Conservation (phyloP, 2,329 filamentous ascomycete genomes). For the Aspergillus versicolor region DNA sequence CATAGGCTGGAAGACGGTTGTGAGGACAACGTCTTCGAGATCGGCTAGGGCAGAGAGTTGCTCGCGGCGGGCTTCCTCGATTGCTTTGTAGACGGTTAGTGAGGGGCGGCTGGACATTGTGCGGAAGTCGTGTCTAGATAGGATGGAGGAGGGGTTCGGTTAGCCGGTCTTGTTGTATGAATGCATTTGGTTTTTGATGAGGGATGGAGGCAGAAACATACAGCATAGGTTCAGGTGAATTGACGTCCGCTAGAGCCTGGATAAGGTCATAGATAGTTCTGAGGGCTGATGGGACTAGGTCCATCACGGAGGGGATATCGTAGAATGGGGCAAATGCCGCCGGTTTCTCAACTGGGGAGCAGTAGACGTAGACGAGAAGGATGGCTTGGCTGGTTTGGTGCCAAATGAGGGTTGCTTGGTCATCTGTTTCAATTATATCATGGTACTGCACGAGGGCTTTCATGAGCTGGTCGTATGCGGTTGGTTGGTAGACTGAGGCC, state of each 20-base stretch:
- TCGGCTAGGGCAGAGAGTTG: slow-evolving; percentile 3
- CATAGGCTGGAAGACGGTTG: slow-evolving; percentile 9
- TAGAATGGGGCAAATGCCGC: slow-evolving; percentile 9
- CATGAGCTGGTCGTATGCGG: slow-evolving; percentile 3
- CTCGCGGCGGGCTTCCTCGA: slow-evolving; percentile 1
- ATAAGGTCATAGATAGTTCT: slow-evolving; percentile 11
- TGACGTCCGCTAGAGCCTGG: background rate
- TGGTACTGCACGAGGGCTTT: slow-evolving; percentile 15
- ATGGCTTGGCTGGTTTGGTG: slow-evolving; percentile 9
- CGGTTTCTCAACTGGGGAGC: slow-evolving; percentile 7
- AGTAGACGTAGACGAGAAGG: slow-evolving; percentile 11
- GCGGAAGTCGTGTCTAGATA: background rate
- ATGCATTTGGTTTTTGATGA: background rate
- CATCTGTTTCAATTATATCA: slow-evolving; percentile 10
- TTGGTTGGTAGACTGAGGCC: slow-evolving; percentile 7
- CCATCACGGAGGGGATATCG: slow-evolving; percentile 4
- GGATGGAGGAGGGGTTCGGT: background rate
- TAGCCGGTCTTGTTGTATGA: too few species aligned
- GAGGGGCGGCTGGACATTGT: slow-evolving; percentile 5
- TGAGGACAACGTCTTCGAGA: background rate
- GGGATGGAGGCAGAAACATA: background rate
- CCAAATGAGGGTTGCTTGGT: slow-evolving; percentile 13
- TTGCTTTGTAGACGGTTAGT: slow-evolving; percentile 7
- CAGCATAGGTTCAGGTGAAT: background rate
- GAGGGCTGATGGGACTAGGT: slow-evolving; percentile 5